phyloP scores from a whole-genome alignment of 306 rosid genomes.

The Gleditsia sinensis region DNA sequence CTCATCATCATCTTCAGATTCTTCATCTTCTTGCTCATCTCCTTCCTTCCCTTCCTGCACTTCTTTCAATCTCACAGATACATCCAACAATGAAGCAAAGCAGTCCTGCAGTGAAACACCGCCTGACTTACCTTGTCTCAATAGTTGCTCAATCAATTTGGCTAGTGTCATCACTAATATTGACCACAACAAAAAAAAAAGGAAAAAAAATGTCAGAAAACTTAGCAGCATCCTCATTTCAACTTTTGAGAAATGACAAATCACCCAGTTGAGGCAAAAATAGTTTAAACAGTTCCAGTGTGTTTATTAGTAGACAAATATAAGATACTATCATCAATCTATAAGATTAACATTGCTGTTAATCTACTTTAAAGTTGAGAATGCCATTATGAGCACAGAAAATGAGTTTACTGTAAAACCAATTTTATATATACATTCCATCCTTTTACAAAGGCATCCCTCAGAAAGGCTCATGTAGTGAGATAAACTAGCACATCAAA shows the following conservation, averaged over 20 bases:
- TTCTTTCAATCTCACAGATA: conserved; percentile 58
- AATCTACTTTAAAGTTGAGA: conserved; percentile 2
- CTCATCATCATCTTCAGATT: conserved; percentile 47
- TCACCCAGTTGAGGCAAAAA: conserved; percentile 1
- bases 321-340: not conserved
- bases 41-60: conserved; percentile 53
- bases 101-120: conserved; percentile 53
- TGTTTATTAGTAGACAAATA: not conserved
- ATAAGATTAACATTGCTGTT: conserved; percentile 1
- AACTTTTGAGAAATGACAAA: not conserved
- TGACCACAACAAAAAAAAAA: conserved; percentile 27
- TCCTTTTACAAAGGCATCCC: not conserved
- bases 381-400: not conserved
- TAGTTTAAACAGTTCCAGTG: conserved; percentile 15
- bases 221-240: not conserved
- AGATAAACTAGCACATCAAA: conserved; percentile 12
- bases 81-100: conserved; percentile 71
- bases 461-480: not conserved
- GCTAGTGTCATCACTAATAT: conserved; percentile 70
- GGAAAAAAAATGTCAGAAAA: not conserved
- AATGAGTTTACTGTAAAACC: not conserved
- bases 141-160: conserved; percentile 62
- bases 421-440: not conserved
- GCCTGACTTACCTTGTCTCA: conserved; percentile 57
- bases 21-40: conserved; percentile 52